Percentiles rank a stretch among this genome's conserved stretches.
Evolutionary conservation across 305 asterid species (phyloP).

Genomic region (Stenogyne calaminthoides): DNA sequence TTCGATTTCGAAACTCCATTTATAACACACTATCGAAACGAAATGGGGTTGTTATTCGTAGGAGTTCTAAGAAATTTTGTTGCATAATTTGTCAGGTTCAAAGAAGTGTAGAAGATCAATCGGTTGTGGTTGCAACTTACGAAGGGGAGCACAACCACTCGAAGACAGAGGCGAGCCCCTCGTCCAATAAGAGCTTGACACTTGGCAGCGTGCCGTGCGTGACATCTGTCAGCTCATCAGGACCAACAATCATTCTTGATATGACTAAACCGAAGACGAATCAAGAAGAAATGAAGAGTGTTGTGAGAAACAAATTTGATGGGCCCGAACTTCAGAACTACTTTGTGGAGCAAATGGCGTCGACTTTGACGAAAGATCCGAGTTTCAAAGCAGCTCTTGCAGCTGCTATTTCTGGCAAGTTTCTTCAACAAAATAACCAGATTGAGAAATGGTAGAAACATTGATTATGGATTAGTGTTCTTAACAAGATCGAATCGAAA

Average conservation of each 20-base stretch:
- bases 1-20: slow-evolving; percentile 9
- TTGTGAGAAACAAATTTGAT: slow-evolving; percentile 25
- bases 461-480: neutral
- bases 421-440: slow-evolving; percentile 48
- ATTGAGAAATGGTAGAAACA: slow-evolving; percentile 39
- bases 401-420: slow-evolving; percentile 90
- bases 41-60: neutral
- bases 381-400: slow-evolving; percentile 87
- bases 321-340: slow-evolving; percentile 54
- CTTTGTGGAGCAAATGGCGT: slow-evolving; percentile 91
- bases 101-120: slow-evolving; percentile 89
- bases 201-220: slow-evolving; percentile 52
- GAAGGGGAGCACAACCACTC: slow-evolving; percentile 97
- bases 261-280: slow-evolving; percentile 39
- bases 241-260: slow-evolving; percentile 58
- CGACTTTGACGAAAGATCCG: slow-evolving; percentile 86
- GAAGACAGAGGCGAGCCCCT: slow-evolving; percentile 49
- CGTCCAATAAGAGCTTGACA: slow-evolving; percentile 41
- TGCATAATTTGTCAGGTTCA: slow-evolving; percentile 58
- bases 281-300: slow-evolving; percentile 33
- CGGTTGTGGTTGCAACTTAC: slow-evolving; percentile 79
- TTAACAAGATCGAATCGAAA: neutral
- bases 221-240: slow-evolving; percentile 44
- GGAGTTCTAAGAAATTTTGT: neutral
- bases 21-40: neutral